Base-by-base conservation (phyloP, 257 asterid species). In the Jasminum sambac region DNA sequence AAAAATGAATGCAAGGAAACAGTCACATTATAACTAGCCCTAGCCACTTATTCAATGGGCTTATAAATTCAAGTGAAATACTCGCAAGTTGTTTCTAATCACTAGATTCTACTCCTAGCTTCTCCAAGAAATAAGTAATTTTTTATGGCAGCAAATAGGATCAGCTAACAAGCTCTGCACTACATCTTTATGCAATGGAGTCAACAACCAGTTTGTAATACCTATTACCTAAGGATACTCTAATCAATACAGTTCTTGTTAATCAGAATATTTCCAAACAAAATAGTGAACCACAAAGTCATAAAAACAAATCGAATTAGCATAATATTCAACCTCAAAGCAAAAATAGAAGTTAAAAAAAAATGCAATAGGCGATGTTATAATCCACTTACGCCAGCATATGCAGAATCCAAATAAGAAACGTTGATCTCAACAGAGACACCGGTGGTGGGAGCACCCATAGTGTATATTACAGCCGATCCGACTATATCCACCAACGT, bases 381-480 rank as follows among this genome's bases (percentile, higher is more conserved):
- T 19, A 55, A 55, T 11, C 62, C 62, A 75, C 88, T 77, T 71
- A 92, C 97, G 42, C 96, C 96, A 71, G 84, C 77, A 79, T 24
- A 78, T 62, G 91, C 97, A 48, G 82, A 81, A 72, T 75, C 78
- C 76, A 84, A 77, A 76, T 86, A 92, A 5, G 96, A 86, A 67
- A 88, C 87, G 1, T 77, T 84, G 76, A 92, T 90, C 85, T 86
- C 96, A 6, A 92, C 88, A 12, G 97, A 90, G 36, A 90, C 96
- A 5, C 97, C 97, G 8, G 80, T 68, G 16, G 72, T 42, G 42
- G 78, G 70, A 43, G 81, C 84, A 24, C 98, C 92, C 82, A 78
- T 61, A 16, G 97, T 84, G 67, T 58, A 66, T 36, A 90, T 71
- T 13, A 71, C 95, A 25, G 88, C 87, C 36, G 98, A 83, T 0